Percentiles rank a stretch among this genome's conserved stretches.
These are phyloP conservation scores for Penicillium sp. DNA, from an alignment of 2,329 filamentous ascomycete genomes.

Conservation along the genomic window DNA sequence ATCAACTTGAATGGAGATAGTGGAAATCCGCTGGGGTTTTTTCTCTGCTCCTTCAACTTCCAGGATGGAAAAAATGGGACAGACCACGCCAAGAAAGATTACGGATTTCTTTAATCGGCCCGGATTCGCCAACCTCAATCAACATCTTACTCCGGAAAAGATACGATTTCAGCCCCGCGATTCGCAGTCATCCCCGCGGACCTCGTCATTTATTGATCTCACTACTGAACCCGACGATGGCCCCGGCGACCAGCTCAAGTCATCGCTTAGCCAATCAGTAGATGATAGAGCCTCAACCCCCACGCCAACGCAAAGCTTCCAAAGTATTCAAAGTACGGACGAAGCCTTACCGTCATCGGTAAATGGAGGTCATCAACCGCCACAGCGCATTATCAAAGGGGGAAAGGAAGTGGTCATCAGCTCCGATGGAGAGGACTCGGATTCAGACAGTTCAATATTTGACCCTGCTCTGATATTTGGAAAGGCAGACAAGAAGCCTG, in stretches of 20 bases:
- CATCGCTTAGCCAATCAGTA: constrained; percentile 8
- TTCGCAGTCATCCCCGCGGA: constrained; percentile 16
- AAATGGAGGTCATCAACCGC: constrained; percentile 27
- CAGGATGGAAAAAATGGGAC: constrained; percentile 11
- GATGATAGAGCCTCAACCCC: not conserved
- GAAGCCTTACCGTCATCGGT: constrained; percentile 17
- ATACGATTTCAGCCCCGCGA: not conserved
- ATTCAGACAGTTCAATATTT: constrained; percentile 54
- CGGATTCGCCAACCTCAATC: constrained; percentile 12
- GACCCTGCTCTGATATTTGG: constrained; percentile 43
- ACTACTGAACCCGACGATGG: constrained; percentile 10
- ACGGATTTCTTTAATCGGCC: constrained; percentile 51
- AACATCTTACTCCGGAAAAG: not conserved
- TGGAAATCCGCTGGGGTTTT: not conserved
- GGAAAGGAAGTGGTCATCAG: constrained; percentile 58
- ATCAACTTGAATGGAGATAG: not conserved
- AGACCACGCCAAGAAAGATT: constrained; percentile 30
- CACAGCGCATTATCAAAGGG: constrained; percentile 58
- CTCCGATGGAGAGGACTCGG: constrained; percentile 70
- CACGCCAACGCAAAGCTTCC: not conserved
- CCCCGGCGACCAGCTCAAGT: constrained; percentile 13
- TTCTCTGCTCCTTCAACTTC: not conserved
- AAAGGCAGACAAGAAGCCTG: not conserved
- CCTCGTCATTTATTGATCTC: constrained; percentile 31
- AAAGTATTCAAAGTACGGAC: constrained; percentile 21